Base-by-base conservation (phyloP, 352 stramenopile species). In the Globisporangium ultimum region DNA sequence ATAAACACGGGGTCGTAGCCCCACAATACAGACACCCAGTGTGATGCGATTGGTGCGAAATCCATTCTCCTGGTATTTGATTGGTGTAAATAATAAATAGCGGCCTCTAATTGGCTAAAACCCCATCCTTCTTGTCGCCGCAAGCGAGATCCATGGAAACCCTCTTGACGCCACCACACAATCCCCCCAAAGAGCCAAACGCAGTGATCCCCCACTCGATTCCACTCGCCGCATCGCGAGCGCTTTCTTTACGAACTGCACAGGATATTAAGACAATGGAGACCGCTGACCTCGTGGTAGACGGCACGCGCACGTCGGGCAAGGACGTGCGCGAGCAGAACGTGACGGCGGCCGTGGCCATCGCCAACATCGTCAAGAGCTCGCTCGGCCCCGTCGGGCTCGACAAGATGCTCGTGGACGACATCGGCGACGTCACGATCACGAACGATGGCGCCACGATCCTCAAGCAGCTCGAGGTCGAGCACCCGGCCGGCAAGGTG, bases 401-500 rank as follows among this genome's bases (percentile, higher is more conserved):
- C 34, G 97, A 99, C 80, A 99, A 99, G 87, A 98, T 98, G 95
- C 88, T 99, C 17, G 97, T 97, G 50, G 89, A 97, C 72, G 87
- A 97, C 75, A 98, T 99, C 65, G 98, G 98, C 58, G 98, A 99
- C 79, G 97, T 99, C 53, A 99, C 97, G 17, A 99, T 99, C 72
- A 99, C 98, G 17, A 99, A 99, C 80, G 98, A 99, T 68, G 98
- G 98, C 51, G 98, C 98, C n/a, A 99, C 98, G 40, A 99, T 99
- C 72, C 80, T 99, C 50, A 98, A 99, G 82, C 96, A 98, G 67
- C 80, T 99, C 36, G 96, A 99, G 63, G 97, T 99, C 11, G 97
- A 99, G 67, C 98, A 99, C 76, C 98, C 98, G 24, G 98, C 97
- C 2, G 98, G 96, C 28, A 98, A 99, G 60, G 96, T 99, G 13